Conservation (phyloP, 2,329 filamentous ascomycete species). For the Nemania sp. region DNA sequence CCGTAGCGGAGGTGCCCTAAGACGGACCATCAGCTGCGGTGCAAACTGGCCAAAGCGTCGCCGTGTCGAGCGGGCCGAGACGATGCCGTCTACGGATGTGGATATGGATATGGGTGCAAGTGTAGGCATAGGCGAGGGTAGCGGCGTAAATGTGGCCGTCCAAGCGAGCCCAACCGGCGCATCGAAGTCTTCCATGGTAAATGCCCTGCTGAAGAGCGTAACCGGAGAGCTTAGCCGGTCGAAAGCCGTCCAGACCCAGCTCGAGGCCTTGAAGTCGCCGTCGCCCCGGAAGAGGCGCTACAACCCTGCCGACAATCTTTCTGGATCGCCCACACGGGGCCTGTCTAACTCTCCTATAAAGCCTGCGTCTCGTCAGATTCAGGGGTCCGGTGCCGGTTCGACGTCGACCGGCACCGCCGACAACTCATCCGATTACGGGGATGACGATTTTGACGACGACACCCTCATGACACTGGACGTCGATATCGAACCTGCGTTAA, state of each 20-base stretch:
- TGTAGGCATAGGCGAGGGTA: no score
- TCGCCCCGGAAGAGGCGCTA: slow-evolving; percentile 47
- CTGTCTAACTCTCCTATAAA: slow-evolving; percentile 31
- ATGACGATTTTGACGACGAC: slow-evolving; percentile 64
- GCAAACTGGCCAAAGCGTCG: slow-evolving; percentile 73
- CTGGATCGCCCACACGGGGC: slow-evolving; percentile 25
- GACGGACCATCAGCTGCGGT: slow-evolving; percentile 70
- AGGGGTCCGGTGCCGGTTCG: slow-evolving; percentile 1
- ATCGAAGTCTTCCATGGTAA: slow-evolving; percentile 61
- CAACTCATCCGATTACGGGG: slow-evolving; percentile 54
- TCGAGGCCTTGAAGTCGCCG: slow-evolving; percentile 45
- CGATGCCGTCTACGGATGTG: slow-evolving; percentile 31
- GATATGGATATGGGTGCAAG: background rate
- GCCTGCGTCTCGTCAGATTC: slow-evolving; percentile 15
- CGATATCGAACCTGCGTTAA: slow-evolving; percentile 34
- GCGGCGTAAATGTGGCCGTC: slow-evolving; percentile 39
- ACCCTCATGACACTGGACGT: slow-evolving; percentile 58
- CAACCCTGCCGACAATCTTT: slow-evolving; percentile 22
- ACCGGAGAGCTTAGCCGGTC: slow-evolving; percentile 54
- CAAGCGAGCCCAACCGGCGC: slow-evolving; percentile 49
- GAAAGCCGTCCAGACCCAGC: slow-evolving; percentile 39
- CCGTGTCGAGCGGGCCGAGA: slow-evolving; percentile 56
- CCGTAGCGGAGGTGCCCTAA: slow-evolving; percentile 53
- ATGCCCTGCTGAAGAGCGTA: slow-evolving; percentile 68
- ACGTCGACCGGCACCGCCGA: slow-evolving; percentile 15